A percentile compares a stretch with the other conserved stretches of the same genome.
phyloP scores from a whole-genome alignment of 2,329 filamentous ascomycete genomes.

The Didymella arachidicola region DNA sequence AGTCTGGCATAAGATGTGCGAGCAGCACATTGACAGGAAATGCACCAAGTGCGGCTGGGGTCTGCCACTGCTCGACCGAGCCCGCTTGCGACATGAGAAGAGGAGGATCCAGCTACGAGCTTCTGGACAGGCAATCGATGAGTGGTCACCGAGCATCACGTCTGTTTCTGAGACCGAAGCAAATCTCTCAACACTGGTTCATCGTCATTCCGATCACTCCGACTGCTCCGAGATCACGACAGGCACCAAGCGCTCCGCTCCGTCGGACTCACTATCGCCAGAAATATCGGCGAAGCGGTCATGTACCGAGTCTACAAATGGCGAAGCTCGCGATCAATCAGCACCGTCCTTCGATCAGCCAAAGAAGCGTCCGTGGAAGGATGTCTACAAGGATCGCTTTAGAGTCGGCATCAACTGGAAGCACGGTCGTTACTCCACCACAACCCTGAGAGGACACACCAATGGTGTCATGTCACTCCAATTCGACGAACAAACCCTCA shows the following conservation, averaged over 20 bases:
- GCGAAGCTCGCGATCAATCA: conserved; percentile 41
- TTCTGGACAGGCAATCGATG: conserved; percentile 64
- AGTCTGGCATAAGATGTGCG: conserved; percentile 98
- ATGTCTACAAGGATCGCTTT: conserved; percentile 94
- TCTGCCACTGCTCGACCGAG: conserved; percentile 85
- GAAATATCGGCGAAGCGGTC: conserved; percentile 45
- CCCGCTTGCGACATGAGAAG: conserved; percentile 85
- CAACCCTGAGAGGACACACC: conserved; percentile 82
- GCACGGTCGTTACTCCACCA: conserved; percentile 85
- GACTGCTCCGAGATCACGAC: conserved; percentile 28
- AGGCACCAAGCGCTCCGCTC: conserved; percentile 41
- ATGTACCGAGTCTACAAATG: conserved; percentile 34
- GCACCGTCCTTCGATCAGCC: conserved; percentile 60
- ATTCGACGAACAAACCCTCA: conserved; percentile 88
- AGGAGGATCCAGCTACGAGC: conserved; percentile 79
- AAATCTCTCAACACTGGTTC: conserved; percentile 21
- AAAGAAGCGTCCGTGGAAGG: conserved; percentile 81
- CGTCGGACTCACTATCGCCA: conserved; percentile 35
- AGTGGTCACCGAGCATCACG: conserved; percentile 61
- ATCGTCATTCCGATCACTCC: conserved; percentile 24
- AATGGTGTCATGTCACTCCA: conserved; percentile 85
- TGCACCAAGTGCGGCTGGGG: conserved; percentile 97
- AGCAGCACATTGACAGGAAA: conserved; percentile 93
- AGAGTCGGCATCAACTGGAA: conserved; percentile 98
- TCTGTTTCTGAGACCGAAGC: conserved; percentile 53